Evolutionary conservation across 345 rosid genomes (phyloP).

Genomic region (Eucalyptus regnans): DNA sequence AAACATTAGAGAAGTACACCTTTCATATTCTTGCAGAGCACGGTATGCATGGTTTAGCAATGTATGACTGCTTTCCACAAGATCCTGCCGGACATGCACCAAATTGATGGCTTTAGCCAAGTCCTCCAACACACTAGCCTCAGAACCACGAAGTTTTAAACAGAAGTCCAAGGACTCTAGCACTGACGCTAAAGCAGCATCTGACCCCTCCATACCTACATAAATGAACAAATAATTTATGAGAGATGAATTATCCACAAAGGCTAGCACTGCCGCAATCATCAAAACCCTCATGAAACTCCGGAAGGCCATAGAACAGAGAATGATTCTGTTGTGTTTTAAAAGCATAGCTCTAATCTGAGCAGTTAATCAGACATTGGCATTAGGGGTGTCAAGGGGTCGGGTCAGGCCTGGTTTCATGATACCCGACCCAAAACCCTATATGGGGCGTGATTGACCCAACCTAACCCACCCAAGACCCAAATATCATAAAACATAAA

Average conservation of each 20-base stretch:
- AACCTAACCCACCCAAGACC: too few species aligned
- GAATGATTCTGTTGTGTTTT: neutral
- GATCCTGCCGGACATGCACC: slow-evolving; percentile 72
- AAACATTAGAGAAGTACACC: slow-evolving; percentile 23
- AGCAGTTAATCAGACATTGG: neutral
- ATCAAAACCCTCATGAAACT: neutral
- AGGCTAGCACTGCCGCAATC: neutral
- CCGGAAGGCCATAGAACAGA: neutral
- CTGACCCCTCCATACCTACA: slow-evolving; percentile 83
- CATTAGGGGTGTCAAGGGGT: too few species aligned
- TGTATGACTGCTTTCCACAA: slow-evolving; percentile 81
- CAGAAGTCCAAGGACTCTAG: slow-evolving; percentile 87
- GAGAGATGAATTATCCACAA: neutral
- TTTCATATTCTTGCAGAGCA: slow-evolving; percentile 84
- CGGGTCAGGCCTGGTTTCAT: too few species aligned
- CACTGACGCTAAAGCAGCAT: slow-evolving; percentile 80
- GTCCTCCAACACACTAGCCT: slow-evolving; percentile 84
- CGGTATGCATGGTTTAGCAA: slow-evolving; percentile 67
- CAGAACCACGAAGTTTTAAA: slow-evolving; percentile 86
- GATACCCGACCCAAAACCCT: too few species aligned
- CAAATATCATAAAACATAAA: too few species aligned
- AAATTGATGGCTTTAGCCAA: slow-evolving; percentile 77
- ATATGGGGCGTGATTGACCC: too few species aligned
- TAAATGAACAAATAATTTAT: neutral
- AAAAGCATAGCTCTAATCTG: neutral